Base-by-base conservation (phyloP, 176 grass and related monocot species). In the Coix lacrymajobi region DNA sequence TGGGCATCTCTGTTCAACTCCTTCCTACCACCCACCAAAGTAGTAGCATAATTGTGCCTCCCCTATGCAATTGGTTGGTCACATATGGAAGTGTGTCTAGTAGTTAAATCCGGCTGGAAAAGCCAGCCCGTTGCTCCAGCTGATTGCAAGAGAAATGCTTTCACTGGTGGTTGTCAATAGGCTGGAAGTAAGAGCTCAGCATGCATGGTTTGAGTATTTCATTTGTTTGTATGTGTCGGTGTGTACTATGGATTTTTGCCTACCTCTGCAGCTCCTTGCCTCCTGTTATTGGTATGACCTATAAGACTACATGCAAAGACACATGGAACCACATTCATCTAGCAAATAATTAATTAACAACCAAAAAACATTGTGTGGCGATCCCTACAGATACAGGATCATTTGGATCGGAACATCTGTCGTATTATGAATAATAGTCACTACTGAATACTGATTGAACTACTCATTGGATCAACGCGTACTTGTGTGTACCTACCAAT, bases 31-130 rank as follows among this genome's bases (percentile, higher is more conserved):
- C 76, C 81, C 26, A 76, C 75, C 70, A 31, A 79, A 79, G 28
- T 73, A 76, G 78, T 69, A 81, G 70, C 69, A 60, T 85, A 75
- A 69, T 48, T n/a, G 87, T 79, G 67, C 45, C 58, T 67, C 77
- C 80, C 62, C 57, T 79, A 26, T 66, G 81, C 65, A 46, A 84
- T 78, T 66, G 36, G 60, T 48, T 83, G 60, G 58, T 64, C 68
- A 34, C 44, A 58, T 20, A 79, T 66, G 75, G 76, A 64, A 69
- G 69, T 80, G 37, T 79, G 68, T 84, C 75, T 66, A 66, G 65
- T 86, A 81, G 48, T 74, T 75, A 67, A 66, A 73, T 64, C 69
- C 75, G 82, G 76, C 60, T 68, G 60, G 33, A 61, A 46, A 88
- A 73, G 38, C 60, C 44, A 56, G 57, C 26, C 65, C 54, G 16